These are phyloP conservation scores for Karstenula rhodostoma DNA, from an alignment of 2,329 filamentous ascomycete species.

Conservation along the genomic window DNA sequence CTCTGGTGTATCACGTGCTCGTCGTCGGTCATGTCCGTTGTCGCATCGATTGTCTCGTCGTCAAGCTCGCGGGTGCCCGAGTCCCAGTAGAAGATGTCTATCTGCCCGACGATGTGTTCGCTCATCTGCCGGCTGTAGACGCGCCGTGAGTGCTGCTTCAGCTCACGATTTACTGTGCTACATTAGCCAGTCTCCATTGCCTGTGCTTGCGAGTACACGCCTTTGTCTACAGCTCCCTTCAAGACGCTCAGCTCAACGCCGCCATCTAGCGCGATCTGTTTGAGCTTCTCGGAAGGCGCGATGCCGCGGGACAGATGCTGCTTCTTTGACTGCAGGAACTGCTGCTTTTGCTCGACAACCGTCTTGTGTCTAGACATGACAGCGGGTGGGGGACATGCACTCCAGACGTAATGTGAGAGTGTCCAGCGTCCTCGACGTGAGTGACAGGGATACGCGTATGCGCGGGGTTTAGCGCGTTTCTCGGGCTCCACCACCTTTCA, in stretches of 20 bases:
- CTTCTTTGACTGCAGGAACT: slow-evolving; percentile 70
- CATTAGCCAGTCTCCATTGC: neutral
- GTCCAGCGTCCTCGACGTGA: neutral
- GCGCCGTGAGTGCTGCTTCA: slow-evolving; percentile 71
- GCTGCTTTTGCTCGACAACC: slow-evolving; percentile 67
- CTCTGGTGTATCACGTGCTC: slow-evolving; percentile 38
- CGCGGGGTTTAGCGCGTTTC: slow-evolving; percentile 1
- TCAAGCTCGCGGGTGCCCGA: slow-evolving; percentile 50
- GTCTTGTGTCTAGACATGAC: slow-evolving; percentile 46
- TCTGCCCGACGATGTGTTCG: slow-evolving; percentile 76
- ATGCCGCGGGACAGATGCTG: slow-evolving; percentile 69
- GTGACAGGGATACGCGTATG: neutral
- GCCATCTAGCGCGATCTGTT: slow-evolving; percentile 56
- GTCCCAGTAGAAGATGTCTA: slow-evolving; percentile 70
- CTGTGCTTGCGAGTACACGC: slow-evolving; percentile 35
- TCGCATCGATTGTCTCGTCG: slow-evolving; percentile 35
- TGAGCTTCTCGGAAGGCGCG: slow-evolving; percentile 64
- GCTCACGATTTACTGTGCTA: slow-evolving; percentile 65
- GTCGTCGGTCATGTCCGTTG: slow-evolving; percentile 52
- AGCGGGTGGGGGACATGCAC: too few relatives aligned
- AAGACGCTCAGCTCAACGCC: slow-evolving; percentile 58
- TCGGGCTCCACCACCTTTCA: neutral
- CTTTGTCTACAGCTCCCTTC: slow-evolving; percentile 61
- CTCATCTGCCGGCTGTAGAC: slow-evolving; percentile 74
- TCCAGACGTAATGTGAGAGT: neutral